phyloP scores from a whole-genome alignment of 176 grass and related monocot species.

The Zea luxurians region DNA sequence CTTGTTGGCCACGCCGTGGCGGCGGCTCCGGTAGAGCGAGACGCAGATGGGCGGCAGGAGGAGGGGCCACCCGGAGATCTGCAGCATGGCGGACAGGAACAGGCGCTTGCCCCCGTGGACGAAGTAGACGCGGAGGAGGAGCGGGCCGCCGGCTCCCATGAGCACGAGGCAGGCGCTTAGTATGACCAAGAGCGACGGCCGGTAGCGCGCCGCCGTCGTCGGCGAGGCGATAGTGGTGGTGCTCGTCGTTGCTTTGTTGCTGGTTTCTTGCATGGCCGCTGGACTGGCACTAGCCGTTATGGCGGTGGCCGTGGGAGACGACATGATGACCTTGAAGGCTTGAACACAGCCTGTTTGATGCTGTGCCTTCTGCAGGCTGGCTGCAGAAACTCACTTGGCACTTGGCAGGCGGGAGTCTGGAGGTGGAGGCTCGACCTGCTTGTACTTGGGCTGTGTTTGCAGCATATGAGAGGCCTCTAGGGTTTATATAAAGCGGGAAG shows the following conservation, averaged over 20 bases:
- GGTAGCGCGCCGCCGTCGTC: constrained; percentile 1
- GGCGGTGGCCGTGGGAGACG: constrained; percentile 10
- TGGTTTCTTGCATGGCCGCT: constrained; percentile 35
- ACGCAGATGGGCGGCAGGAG: constrained; percentile 51
- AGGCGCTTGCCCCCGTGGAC: constrained; percentile 51
- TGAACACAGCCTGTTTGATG: background rate
- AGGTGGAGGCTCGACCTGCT: background rate
- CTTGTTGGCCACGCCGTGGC: constrained; percentile 18
- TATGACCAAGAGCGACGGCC: constrained; percentile 41
- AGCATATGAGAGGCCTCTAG: background rate
- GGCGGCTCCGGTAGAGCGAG: constrained; percentile 29
- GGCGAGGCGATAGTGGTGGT: background rate
- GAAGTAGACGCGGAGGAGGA: constrained; percentile 81
- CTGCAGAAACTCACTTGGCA: background rate
- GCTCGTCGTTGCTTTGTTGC: background rate
- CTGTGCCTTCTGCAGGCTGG: background rate
- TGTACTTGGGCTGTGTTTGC: background rate
- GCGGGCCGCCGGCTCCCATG: constrained; percentile 51
- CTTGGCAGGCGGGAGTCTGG: background rate
- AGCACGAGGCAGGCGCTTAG: constrained; percentile 56
- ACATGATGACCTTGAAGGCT: background rate
- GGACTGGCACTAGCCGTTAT: background rate
- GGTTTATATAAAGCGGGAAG: constrained; percentile 29
- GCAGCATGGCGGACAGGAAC: constrained; percentile 59
- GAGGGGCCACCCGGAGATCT: constrained; percentile 64